These are phyloP conservation scores for Coemansia sp. DNA, from an alignment of 192 early-diverging fungal genomes.

Conservation along the genomic window DNA sequence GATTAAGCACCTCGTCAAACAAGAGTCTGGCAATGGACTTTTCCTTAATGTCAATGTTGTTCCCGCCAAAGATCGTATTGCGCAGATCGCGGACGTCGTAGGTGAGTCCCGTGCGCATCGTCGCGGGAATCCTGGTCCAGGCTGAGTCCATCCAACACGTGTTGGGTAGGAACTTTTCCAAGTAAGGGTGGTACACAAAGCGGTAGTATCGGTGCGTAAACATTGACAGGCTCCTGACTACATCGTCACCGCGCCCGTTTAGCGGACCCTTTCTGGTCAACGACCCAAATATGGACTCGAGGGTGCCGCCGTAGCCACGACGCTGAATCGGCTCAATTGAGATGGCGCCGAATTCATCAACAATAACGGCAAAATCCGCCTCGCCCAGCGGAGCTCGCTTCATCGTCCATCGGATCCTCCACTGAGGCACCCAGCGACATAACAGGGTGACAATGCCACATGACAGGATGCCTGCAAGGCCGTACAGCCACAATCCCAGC, in stretches of 20 bases:
- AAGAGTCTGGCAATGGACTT: slow-evolving; percentile 66
- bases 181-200: slow-evolving; percentile 56
- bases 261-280: slow-evolving; percentile 42
- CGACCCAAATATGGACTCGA: slow-evolving; percentile 69
- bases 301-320: slow-evolving; percentile 67
- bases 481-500: slow-evolving; percentile 63
- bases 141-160: slow-evolving; percentile 55
- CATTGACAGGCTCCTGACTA: slow-evolving; percentile 38
- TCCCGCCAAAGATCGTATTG: slow-evolving; percentile 70
- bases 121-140: slow-evolving; percentile 45
- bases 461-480: slow-evolving; percentile 67
- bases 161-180: slow-evolving; percentile 54
- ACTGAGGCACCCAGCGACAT: slow-evolving; percentile 83
- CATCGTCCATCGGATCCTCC: slow-evolving; percentile 77
- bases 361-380: slow-evolving; percentile 72
- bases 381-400: slow-evolving; percentile 64
- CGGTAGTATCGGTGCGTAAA: slow-evolving; percentile 59
- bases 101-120: slow-evolving; percentile 59
- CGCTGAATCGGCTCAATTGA: slow-evolving; percentile 60
- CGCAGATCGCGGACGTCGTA: slow-evolving; percentile 63
- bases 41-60: slow-evolving; percentile 74
- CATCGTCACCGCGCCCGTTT: slow-evolving; percentile 39
- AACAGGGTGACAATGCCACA: slow-evolving; percentile 75
- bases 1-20: slow-evolving; percentile 76
- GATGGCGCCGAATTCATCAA: slow-evolving; percentile 72